Conservation (phyloP, 2,329 filamentous ascomycete species). For the Ophiostoma triangulosporum region DNA sequence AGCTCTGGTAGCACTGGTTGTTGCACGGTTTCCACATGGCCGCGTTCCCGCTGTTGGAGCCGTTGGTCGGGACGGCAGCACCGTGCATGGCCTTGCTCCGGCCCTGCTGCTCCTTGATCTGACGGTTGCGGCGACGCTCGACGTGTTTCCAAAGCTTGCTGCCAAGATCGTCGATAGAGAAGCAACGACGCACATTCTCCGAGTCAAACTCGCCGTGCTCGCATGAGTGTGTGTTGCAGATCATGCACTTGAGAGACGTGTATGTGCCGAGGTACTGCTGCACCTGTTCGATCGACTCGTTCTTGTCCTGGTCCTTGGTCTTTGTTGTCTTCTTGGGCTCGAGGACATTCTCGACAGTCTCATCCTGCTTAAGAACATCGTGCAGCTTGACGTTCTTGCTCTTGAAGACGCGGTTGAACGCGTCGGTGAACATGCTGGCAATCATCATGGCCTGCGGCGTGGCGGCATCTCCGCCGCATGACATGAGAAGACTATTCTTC, state of each 20-base stretch:
- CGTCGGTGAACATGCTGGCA: conserved; percentile 39
- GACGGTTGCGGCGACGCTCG: conserved; percentile 13
- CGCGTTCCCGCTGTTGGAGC: background rate
- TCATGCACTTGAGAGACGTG: conserved; percentile 41
- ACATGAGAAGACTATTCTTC: conserved; percentile 36
- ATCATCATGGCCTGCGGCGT: conserved; percentile 27
- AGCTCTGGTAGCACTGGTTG: conserved; percentile 30
- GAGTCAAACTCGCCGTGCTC: conserved; percentile 46
- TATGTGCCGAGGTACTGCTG: conserved; percentile 41
- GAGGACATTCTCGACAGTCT: conserved; percentile 38
- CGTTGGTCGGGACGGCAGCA: background rate
- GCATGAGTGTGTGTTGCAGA: conserved; percentile 46
- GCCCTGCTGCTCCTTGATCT: conserved; percentile 15
- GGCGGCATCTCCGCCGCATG: conserved; percentile 26
- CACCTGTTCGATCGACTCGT: conserved; percentile 23
- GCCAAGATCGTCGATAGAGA: conserved; percentile 31
- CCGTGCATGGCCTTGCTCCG: background rate
- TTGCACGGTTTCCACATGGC: conserved; percentile 19
- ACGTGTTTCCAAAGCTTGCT: conserved; percentile 13
- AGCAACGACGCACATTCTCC: conserved; percentile 38
- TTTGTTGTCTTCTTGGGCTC: conserved; percentile 39
- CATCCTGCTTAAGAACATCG: conserved; percentile 40
- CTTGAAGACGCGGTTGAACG: conserved; percentile 43
- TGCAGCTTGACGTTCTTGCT: conserved; percentile 32
- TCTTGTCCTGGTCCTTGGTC: conserved; percentile 22